Evolutionary conservation across 177 flowering plant genomes (phyloP).

Genomic region (Tripterygium wilfordii): DNA sequence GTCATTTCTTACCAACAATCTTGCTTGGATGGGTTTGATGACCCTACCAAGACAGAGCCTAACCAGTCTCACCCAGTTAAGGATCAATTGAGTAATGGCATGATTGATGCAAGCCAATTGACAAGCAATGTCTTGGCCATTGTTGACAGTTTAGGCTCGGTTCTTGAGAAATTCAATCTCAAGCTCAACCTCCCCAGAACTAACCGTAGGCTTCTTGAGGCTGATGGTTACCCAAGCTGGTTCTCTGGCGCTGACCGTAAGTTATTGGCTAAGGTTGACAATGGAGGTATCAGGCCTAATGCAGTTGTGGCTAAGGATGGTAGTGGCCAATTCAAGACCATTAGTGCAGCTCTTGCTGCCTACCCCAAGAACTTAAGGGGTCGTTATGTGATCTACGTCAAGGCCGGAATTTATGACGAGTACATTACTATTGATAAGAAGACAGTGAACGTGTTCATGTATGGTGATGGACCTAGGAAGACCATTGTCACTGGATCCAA

Average conservation of each 20-base stretch:
- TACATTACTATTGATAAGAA: constrained; percentile 19
- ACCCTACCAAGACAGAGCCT: constrained; percentile 3
- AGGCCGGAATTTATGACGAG: constrained; percentile 50
- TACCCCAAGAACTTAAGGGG: constrained; percentile 27
- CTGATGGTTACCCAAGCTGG: constrained; percentile 23
- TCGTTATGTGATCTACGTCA: constrained; percentile 40
- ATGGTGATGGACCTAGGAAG: constrained; percentile 54
- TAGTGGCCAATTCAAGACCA: constrained; percentile 46
- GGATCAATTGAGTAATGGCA: not conserved
- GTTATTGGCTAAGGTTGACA: constrained; percentile 15
- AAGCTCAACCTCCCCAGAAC: constrained; percentile 4
- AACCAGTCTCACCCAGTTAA: no score
- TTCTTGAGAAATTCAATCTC: constrained; percentile 21
- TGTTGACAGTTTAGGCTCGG: constrained; percentile 13
- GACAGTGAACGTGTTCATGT: constrained; percentile 32
- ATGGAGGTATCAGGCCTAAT: constrained; percentile 19
- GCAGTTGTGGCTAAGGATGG: constrained; percentile 59
- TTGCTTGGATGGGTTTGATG: constrained; percentile 34
- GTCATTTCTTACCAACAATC: constrained; percentile 22
- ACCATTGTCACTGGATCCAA: constrained; percentile 42
- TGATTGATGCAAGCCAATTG: constrained; percentile 28
- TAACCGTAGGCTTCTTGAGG: not conserved
- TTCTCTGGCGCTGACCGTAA: constrained; percentile 22
- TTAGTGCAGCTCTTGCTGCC: constrained; percentile 40
- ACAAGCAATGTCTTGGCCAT: constrained; percentile 45